These are phyloP conservation scores for Ophiosphaerella korrae DNA, from an alignment of 2,329 filamentous ascomycete genomes.

Conservation along the genomic window DNA sequence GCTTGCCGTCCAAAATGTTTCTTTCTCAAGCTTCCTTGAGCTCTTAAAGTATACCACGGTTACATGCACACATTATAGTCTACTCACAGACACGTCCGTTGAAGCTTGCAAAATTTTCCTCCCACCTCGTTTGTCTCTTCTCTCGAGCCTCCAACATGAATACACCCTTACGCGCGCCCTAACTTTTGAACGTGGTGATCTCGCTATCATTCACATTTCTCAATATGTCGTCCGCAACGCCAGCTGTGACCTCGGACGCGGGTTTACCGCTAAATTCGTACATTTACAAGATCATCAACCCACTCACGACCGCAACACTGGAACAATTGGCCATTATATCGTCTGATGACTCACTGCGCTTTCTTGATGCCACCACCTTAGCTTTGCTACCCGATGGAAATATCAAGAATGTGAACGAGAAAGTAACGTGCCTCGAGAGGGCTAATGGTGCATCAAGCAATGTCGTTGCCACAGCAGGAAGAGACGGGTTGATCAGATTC, in stretches of 20 bases:
- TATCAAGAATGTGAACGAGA: conserved; percentile 62
- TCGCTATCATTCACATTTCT: not conserved
- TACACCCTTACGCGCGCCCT: not conserved
- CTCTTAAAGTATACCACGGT: no score
- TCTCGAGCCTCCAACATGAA: not conserved
- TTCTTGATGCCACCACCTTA: conserved; percentile 67
- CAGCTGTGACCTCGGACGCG: conserved; percentile 24
- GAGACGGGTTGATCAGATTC: conserved; percentile 69
- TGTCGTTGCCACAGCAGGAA: conserved; percentile 70
- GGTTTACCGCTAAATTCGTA: conserved; percentile 43
- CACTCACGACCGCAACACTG: conserved; percentile 36
- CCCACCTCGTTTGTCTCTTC: conserved; percentile 1
- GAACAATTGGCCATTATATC: conserved; percentile 64
- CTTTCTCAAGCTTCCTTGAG: no score
- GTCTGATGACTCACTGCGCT: conserved; percentile 71
- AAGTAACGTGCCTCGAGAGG: conserved; percentile 66
- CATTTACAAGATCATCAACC: conserved; percentile 46
- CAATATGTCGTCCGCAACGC: conserved; percentile 23
- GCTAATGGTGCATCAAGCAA: conserved; percentile 58
- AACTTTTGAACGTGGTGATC: not conserved
- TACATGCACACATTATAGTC: no score
- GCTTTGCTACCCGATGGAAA: conserved; percentile 56
- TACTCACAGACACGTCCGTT: not conserved
- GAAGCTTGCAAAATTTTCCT: conserved; percentile 19
- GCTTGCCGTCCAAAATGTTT: no score